phyloP scores from a whole-genome alignment of 768 basidiomycete genomes.

The Daedalea quercina region DNA sequence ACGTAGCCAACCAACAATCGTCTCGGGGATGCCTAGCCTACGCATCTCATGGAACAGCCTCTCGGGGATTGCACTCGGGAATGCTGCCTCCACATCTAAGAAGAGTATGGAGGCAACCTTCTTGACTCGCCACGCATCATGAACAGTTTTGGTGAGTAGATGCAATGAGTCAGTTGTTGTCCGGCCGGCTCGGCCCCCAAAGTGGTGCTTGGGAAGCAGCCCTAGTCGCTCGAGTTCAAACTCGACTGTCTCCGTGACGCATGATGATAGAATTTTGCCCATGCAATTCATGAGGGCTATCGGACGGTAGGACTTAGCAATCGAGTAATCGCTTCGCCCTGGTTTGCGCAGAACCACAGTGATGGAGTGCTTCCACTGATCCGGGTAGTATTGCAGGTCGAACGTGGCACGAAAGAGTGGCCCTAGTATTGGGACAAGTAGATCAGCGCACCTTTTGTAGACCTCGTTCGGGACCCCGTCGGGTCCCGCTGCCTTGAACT shows the following conservation, averaged over 20 bases:
- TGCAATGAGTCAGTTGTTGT: slow-evolving; percentile 23
- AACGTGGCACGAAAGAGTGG: slow-evolving; percentile 25
- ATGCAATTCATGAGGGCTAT: slow-evolving; percentile 26
- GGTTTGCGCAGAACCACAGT: slow-evolving; percentile 29
- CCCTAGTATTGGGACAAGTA: slow-evolving; percentile 20
- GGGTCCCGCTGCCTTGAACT: slow-evolving; percentile 29
- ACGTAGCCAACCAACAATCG: slow-evolving; percentile 12
- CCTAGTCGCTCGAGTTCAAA: slow-evolving; percentile 2
- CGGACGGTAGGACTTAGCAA: slow-evolving; percentile 26
- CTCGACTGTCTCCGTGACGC: slow-evolving; percentile 11
- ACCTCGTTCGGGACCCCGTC: slow-evolving; percentile 27
- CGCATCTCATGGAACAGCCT: slow-evolving; percentile 14
- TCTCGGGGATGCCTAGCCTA: slow-evolving; percentile 7
- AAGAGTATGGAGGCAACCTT: slow-evolving; percentile 16
- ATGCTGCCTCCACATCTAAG: slow-evolving; percentile 30
- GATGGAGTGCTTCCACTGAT: slow-evolving; percentile 20
- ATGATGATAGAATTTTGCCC: slow-evolving; percentile 17
- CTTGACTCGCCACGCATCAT: slow-evolving; percentile 15
- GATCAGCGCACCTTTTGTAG: slow-evolving; percentile 19
- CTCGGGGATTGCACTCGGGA: slow-evolving; percentile 11
- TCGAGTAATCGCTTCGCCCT: slow-evolving; percentile 26
- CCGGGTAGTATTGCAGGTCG: slow-evolving; percentile 18
- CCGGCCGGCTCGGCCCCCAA: slow-evolving; percentile 17
- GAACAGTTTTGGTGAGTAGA: slow-evolving; percentile 14
- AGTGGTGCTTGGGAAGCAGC: slow-evolving; percentile 16